A percentile compares a stretch with the other conserved stretches of the same genome.
These are phyloP conservation scores for Morella rubra DNA, from an alignment of 306 rosid genomes.

Conservation along the genomic window DNA sequence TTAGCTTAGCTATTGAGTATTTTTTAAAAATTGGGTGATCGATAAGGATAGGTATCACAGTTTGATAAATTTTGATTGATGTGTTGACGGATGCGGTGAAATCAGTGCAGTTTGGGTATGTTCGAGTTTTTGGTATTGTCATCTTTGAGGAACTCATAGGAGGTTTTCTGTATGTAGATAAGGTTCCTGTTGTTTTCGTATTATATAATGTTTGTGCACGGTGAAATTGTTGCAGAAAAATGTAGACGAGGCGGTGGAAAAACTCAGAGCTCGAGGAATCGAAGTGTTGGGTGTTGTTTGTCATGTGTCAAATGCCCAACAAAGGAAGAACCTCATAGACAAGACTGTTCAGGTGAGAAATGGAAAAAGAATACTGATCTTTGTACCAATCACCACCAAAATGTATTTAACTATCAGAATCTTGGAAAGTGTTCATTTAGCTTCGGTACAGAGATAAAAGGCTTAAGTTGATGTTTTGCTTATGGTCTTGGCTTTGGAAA, in stretches of 20 bases:
- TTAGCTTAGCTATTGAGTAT: neutral
- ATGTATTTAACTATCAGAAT: neutral
- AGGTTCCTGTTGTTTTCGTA: neutral
- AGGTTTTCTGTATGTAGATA: neutral
- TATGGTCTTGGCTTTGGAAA: neutral
- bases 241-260: constrained; percentile 80
- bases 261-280: constrained; percentile 71
- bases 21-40: too few relatives aligned
- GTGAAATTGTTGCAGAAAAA: constrained; percentile 57
- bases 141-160: too few relatives aligned
- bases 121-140: too few relatives aligned
- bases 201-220: neutral
- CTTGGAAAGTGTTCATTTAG: neutral
- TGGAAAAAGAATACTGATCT: neutral
- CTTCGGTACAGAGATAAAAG: neutral
- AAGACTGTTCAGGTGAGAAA: constrained; percentile 65
- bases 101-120: too few relatives aligned
- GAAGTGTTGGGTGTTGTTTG: constrained; percentile 73
- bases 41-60: too few relatives aligned
- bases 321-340: constrained; percentile 72
- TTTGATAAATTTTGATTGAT: too few relatives aligned
- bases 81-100: too few relatives aligned
- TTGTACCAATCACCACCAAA: neutral
- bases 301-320: constrained; percentile 77
- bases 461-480: neutral